Evolutionary conservation across 2,329 filamentous ascomycete species (phyloP), one percentile per base, ranked within the genome.

Genomic region (Ophiostoma sp.): DNA sequence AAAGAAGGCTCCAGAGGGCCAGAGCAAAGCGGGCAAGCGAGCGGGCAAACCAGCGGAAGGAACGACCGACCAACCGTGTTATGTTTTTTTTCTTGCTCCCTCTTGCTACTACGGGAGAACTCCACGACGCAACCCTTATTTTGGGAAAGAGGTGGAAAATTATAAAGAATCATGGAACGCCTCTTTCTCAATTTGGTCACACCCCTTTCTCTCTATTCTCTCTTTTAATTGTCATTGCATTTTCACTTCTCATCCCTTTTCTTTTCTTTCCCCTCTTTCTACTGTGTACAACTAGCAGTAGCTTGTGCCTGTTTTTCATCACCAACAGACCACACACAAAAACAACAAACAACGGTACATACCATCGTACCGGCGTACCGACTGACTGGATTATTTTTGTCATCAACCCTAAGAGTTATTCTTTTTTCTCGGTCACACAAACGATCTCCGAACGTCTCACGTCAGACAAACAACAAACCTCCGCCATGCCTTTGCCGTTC

Each of bases 401-500:
- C 22, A 66, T 15, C 33, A 63, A 22, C 8, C 22, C 9, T 36
- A 28, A 61, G 5, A 36, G 25, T 59, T 17, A 22, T 61, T 36
- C 31, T 6, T 33, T 39, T n/a, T 9, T 39, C n/a, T 42, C 11
- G 33, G 33, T 12, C 19, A n/a, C 11, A 64, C 59, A 42, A 22
- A 42, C 59, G n/a, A 9, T 36, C n/a, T 25, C 50, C 22, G 22
- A 22, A 45, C 61, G 39, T 45, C 61, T 64, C 36, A 42, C 61
- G 12, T 25, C 33, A 42, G 11, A 42, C 36, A 42, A 39, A 63
- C 57, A n/a, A 36, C 17, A 12, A 55, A 55, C 33, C 33, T 36
- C 50, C 55, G 12, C 31, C 52, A 59, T 50, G 50, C 48, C 48
- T 69, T 50, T 74, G 11, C 39, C 52, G 42, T 72, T 69, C 45